Evolutionary conservation across 306 rosid species (phyloP).

Genomic region (Fagus sylvatica): DNA sequence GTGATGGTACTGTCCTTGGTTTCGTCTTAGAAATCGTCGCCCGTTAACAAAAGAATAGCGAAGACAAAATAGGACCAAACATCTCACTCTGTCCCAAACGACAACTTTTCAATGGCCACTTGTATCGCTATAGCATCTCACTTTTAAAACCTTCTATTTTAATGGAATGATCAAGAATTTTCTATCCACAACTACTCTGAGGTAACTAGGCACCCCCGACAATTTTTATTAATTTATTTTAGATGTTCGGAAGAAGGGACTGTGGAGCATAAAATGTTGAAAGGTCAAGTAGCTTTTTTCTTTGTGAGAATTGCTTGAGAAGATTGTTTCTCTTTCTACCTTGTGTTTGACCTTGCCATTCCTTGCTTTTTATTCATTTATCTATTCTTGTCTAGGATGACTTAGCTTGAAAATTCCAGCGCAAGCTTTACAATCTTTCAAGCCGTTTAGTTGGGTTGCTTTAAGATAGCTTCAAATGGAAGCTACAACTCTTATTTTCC

Average conservation of each 20-base stretch:
- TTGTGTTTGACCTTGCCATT: background rate
- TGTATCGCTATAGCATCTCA: background rate
- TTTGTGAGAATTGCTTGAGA: constrained; percentile 4
- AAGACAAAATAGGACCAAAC: too few species aligned
- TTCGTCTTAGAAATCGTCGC: too few species aligned
- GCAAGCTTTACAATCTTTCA: constrained; percentile 3
- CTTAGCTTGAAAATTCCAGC: background rate
- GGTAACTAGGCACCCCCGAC: background rate
- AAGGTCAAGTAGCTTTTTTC: background rate
- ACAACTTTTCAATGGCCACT: too few species aligned
- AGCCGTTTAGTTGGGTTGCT: background rate
- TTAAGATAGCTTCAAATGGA: background rate
- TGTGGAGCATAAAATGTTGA: background rate
- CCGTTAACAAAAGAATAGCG: too few species aligned
- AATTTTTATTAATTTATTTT: too few species aligned
- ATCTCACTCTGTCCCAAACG: too few species aligned
- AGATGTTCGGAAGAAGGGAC: too few species aligned
- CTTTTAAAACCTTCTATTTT: background rate
- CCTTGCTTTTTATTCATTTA: background rate
- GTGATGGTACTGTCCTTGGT: too few species aligned
- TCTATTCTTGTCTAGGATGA: background rate
- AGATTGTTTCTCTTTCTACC: background rate
- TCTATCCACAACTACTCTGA: background rate
- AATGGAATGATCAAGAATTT: background rate
- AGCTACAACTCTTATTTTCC: background rate